A percentile compares a stretch with the other conserved stretches of the same genome.
These are phyloP conservation scores for Mesembryanthemum crystallinum DNA, from an alignment of 148 eudicot species.

Conservation along the genomic window DNA sequence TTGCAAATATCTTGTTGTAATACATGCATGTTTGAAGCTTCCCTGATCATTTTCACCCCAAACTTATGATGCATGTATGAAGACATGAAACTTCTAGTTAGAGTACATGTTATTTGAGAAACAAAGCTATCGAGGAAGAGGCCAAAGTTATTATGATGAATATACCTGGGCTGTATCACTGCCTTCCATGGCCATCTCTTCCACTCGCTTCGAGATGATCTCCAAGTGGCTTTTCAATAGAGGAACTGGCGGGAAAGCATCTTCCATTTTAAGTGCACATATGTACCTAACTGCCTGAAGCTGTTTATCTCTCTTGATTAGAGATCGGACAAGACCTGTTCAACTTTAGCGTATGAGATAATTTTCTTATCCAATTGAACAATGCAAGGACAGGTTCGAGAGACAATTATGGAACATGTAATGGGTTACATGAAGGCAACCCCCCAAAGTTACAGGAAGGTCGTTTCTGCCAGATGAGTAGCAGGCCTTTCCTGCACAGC, in stretches of 20 bases:
- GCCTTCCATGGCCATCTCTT: background rate
- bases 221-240: background rate
- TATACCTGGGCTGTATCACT: slow-evolving; percentile 15
- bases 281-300: slow-evolving; percentile 14
- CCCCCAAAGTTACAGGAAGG: too few relatives aligned
- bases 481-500: too few relatives aligned
- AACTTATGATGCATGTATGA: too few relatives aligned
- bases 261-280: slow-evolving; percentile 9
- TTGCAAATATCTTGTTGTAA: too few relatives aligned
- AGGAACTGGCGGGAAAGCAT: slow-evolving; percentile 1
- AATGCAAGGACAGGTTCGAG: background rate
- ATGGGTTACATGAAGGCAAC: too few relatives aligned
- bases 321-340: slow-evolving; percentile 15
- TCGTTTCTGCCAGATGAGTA: too few relatives aligned
- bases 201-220: background rate
- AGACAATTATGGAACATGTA: too few relatives aligned
- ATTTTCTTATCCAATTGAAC: background rate
- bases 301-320: background rate
- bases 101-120: too few relatives aligned
- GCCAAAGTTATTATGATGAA: background rate
- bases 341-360: background rate
- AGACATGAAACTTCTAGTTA: too few relatives aligned
- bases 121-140: too few relatives aligned
- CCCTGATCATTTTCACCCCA: too few relatives aligned
- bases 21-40: too few relatives aligned